Evolutionary conservation across 768 basidiomycete genomes (phyloP).

Genomic region (Lepiota venenata): DNA sequence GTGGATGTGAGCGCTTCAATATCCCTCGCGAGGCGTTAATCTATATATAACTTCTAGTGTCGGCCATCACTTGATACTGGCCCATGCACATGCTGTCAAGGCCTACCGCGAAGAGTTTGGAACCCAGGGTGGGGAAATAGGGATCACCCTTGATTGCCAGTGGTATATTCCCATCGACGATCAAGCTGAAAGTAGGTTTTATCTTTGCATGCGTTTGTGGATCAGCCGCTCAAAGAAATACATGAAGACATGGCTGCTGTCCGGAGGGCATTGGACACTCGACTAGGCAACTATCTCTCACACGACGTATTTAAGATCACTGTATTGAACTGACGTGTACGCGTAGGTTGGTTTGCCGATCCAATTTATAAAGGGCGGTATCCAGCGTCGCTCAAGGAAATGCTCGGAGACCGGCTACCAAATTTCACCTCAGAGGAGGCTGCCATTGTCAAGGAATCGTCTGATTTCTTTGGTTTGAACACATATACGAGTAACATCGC

Average conservation of each 20-base stretch:
- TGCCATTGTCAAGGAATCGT: constrained; percentile 54
- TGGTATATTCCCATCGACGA: constrained; percentile 68
- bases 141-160: constrained; percentile 69
- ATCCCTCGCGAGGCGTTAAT: not conserved
- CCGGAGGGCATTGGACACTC: constrained; percentile 59
- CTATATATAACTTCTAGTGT: constrained; percentile 35
- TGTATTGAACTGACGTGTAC: not conserved
- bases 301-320: not conserved
- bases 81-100: constrained; percentile 66
- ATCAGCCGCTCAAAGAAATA: not conserved
- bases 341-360: constrained; percentile 34
- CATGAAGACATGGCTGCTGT: constrained; percentile 53
- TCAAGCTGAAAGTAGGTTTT: constrained; percentile 52
- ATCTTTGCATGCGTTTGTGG: not conserved
- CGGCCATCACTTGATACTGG: constrained; percentile 62
- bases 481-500: constrained; percentile 61
- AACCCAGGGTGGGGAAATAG: constrained; percentile 56
- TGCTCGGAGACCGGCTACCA: constrained; percentile 51
- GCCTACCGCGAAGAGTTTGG: constrained; percentile 59
- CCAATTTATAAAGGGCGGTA: constrained; percentile 72
- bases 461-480: constrained; percentile 68
- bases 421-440: constrained; percentile 52
- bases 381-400: constrained; percentile 45
- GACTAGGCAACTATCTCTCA: constrained; percentile 45
- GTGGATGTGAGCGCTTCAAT: constrained; percentile 49